Percentiles rank a stretch among this genome's conserved stretches.
phyloP scores from a whole-genome alignment of 2,329 filamentous ascomycete species.

The Dactylella cylindrospora region DNA sequence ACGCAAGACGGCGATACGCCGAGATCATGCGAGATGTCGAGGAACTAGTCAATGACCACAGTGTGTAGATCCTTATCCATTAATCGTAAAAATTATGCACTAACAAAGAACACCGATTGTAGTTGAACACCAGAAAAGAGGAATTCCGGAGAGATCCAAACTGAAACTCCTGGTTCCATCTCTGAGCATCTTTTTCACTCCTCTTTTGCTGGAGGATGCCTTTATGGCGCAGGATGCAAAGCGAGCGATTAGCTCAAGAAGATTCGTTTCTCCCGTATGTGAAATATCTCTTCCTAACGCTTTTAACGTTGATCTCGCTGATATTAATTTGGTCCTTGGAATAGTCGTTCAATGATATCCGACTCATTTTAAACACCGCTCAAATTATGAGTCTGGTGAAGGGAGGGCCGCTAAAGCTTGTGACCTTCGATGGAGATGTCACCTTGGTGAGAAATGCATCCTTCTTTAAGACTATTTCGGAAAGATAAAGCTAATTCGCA shows the following conservation, averaged over 20 bases:
- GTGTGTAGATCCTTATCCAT: conserved; percentile 55
- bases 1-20: conserved; percentile 83
- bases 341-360: conserved; percentile 87
- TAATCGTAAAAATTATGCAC: conserved; percentile 30
- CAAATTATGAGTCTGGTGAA: conserved; percentile 88
- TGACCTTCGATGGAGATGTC: conserved; percentile 97
- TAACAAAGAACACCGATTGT: neutral
- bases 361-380: conserved; percentile 88
- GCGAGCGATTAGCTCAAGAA: conserved; percentile 82
- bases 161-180: conserved; percentile 87
- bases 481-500: conserved; percentile 50
- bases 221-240: conserved; percentile 87
- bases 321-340: neutral
- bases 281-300: neutral
- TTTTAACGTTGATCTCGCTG: neutral
- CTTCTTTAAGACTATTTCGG: neutral
- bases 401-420: conserved; percentile 71
- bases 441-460: conserved; percentile 61
- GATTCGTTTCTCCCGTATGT: conserved; percentile 76
- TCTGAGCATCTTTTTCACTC: conserved; percentile 91
- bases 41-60: conserved; percentile 86
- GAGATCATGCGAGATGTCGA: conserved; percentile 96
- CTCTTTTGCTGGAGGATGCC: conserved; percentile 79
- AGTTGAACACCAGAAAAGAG: conserved; percentile 71
- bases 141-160: conserved; percentile 74